A percentile compares a stretch with the other conserved stretches of the same genome.
phyloP scores from a whole-genome alignment of 2,329 filamentous ascomycete species.

The Hypoxylon sp. region DNA sequence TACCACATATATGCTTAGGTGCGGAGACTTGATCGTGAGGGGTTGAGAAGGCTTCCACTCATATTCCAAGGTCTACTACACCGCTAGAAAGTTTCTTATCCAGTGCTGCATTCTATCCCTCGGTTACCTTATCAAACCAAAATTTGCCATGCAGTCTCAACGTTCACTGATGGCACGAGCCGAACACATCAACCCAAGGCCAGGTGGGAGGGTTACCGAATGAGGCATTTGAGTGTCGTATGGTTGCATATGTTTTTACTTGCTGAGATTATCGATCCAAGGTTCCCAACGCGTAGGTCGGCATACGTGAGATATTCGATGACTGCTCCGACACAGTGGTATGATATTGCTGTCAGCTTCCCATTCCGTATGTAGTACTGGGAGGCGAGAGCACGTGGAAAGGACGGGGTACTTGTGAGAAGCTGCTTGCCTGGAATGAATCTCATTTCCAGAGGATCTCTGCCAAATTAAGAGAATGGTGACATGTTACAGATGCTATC shows the following conservation, averaged over 20 bases:
- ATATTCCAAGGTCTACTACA: conserved; percentile 36
- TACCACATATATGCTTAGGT: conserved; percentile 39
- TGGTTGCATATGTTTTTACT: conserved; percentile 27
- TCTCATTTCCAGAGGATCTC: conserved; percentile 11
- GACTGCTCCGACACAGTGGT: conserved; percentile 35
- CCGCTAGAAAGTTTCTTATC: conserved; percentile 38
- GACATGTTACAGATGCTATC: conserved; percentile 1
- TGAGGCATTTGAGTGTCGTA: conserved; percentile 33
- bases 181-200: conserved; percentile 20
- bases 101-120: conserved; percentile 38
- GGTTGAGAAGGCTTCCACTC: conserved; percentile 37
- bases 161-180: conserved; percentile 30
- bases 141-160: conserved; percentile 29
- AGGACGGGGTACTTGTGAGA: conserved; percentile 11
- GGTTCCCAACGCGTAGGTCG: conserved; percentile 20
- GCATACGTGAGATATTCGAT: conserved; percentile 40
- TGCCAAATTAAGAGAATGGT: conserved; percentile 18
- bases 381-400: conserved; percentile 33
- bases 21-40: conserved; percentile 44
- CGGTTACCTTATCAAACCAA: conserved; percentile 35
- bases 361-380: conserved; percentile 25
- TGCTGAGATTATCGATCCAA: conserved; percentile 34
- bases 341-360: conserved; percentile 36
- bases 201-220: conserved; percentile 27
- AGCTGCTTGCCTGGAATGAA: conserved; percentile 30